Evolutionary conservation across 306 rosid species (phyloP).

Genomic region (Vigna reflexopilosa): DNA sequence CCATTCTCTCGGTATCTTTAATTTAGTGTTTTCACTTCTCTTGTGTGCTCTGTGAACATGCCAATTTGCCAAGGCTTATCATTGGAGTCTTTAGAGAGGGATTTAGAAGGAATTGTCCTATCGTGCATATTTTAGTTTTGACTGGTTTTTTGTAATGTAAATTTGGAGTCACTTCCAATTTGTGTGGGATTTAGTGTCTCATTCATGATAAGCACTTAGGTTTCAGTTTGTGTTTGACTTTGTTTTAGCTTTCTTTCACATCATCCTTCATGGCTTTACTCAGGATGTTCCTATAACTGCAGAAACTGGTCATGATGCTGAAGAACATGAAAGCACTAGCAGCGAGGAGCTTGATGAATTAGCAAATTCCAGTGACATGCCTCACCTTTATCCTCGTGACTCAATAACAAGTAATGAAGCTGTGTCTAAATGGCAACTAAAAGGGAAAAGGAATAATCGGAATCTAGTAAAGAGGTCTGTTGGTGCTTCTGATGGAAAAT

Average conservation of each 20-base stretch:
- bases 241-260: conserved; percentile 27
- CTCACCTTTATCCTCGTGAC: conserved; percentile 66
- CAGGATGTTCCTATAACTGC: conserved; percentile 54
- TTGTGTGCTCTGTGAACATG: conserved; percentile 6
- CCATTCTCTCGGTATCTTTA: conserved; percentile 21
- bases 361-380: conserved; percentile 61
- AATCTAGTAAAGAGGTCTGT: conserved; percentile 64
- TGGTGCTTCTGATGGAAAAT: conserved; percentile 54
- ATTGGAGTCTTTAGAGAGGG: background rate
- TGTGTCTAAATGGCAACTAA: conserved; percentile 88
- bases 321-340: conserved; percentile 67
- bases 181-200: conserved; percentile 19
- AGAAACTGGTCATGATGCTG: conserved; percentile 66
- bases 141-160: conserved; percentile 18
- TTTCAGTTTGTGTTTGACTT: conserved; percentile 26
- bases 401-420: conserved; percentile 61
- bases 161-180: conserved; percentile 15
- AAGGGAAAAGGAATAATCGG: conserved; percentile 90
- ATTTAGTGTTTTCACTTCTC: conserved; percentile 3
- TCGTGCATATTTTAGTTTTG: conserved; percentile 32
- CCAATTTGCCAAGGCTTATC: background rate
- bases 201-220: conserved; percentile 11
- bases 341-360: conserved; percentile 71
- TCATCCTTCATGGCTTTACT: conserved; percentile 41
- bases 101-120: background rate